Conservation (phyloP, 352 stramenopile genomes). For the Phytophthora citricola region DNA sequence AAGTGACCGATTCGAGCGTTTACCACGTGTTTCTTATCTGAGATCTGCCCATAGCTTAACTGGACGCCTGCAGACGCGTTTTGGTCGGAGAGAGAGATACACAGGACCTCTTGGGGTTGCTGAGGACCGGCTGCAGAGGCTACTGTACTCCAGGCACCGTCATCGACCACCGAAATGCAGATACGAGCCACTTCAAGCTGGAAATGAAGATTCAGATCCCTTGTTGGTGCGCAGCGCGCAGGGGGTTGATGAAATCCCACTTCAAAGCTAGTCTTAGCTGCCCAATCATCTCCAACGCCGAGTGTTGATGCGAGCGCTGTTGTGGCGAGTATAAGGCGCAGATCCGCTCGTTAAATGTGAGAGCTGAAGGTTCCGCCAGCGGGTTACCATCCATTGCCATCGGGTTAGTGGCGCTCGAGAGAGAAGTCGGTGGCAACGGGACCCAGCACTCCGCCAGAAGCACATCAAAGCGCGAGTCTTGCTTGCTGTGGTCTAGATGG, state of each 20-base stretch:
- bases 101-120: constrained; percentile 72
- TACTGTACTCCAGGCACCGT: constrained; percentile 50
- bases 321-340: constrained; percentile 73
- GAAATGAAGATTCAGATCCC: constrained; percentile 69
- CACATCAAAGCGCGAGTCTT: constrained; percentile 81
- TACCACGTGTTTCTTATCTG: constrained; percentile 75
- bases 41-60: constrained; percentile 75
- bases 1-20: constrained; percentile 82
- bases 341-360: constrained; percentile 67
- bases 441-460: constrained; percentile 86
- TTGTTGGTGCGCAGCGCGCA: constrained; percentile 44
- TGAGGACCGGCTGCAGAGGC: constrained; percentile 33
- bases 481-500: constrained; percentile 86
- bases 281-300: constrained; percentile 69
- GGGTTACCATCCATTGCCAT: constrained; percentile 39
- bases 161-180: constrained; percentile 79
- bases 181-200: constrained; percentile 80
- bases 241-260: constrained; percentile 77
- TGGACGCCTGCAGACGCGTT: constrained; percentile 78
- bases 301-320: constrained; percentile 36
- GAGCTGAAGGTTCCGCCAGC: constrained; percentile 32
- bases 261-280: constrained; percentile 79
- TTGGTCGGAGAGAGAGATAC: constrained; percentile 75
- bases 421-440: constrained; percentile 52
- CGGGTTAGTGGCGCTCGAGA: constrained; percentile 28